Conservation (phyloP, 2,329 filamentous ascomycete species). For the Ceratocystis cubensis region DNA sequence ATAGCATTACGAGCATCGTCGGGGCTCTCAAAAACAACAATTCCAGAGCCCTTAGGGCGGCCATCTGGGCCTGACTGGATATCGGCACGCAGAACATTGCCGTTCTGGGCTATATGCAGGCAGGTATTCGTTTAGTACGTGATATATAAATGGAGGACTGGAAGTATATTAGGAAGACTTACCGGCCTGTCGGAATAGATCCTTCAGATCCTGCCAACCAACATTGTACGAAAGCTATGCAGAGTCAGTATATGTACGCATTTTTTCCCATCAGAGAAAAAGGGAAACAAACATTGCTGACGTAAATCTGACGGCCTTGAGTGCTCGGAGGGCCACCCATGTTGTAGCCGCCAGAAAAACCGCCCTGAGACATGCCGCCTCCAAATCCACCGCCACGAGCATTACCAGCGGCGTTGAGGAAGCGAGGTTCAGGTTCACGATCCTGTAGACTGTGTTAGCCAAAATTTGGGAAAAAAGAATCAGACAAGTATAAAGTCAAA, state of each 20-base stretch:
- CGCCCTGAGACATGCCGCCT: slow-evolving; percentile 32
- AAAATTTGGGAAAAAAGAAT: background rate
- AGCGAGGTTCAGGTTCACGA: slow-evolving; percentile 93
- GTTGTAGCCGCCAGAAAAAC: slow-evolving; percentile 40
- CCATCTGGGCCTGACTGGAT: slow-evolving; percentile 87
- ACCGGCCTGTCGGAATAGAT: slow-evolving; percentile 97
- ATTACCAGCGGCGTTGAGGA: slow-evolving; percentile 56
- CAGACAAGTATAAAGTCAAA: slow-evolving; percentile 24
- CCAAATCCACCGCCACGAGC: slow-evolving; percentile 44
- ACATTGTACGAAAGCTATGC: slow-evolving; percentile 86
- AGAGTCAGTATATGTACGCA: slow-evolving; percentile 24
- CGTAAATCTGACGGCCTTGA: slow-evolving; percentile 78
- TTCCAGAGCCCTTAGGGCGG: slow-evolving; percentile 89
- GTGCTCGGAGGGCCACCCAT: slow-evolving; percentile 37
- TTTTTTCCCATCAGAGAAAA: slow-evolving; percentile 19
- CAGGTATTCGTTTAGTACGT: slow-evolving; percentile 19
- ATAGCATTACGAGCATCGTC: slow-evolving; percentile 95
- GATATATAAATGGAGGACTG: background rate
- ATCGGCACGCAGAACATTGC: slow-evolving; percentile 83
- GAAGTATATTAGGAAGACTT: slow-evolving; percentile 32
- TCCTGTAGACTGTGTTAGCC: slow-evolving; percentile 46
- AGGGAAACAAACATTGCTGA: slow-evolving; percentile 80
- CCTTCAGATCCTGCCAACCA: slow-evolving; percentile 98
- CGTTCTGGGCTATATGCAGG: slow-evolving; percentile 40
- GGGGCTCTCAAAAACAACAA: slow-evolving; percentile 88